Base-by-base conservation (phyloP, 2,329 filamentous ascomycete species). In the Paramyrothecium sp. region DNA sequence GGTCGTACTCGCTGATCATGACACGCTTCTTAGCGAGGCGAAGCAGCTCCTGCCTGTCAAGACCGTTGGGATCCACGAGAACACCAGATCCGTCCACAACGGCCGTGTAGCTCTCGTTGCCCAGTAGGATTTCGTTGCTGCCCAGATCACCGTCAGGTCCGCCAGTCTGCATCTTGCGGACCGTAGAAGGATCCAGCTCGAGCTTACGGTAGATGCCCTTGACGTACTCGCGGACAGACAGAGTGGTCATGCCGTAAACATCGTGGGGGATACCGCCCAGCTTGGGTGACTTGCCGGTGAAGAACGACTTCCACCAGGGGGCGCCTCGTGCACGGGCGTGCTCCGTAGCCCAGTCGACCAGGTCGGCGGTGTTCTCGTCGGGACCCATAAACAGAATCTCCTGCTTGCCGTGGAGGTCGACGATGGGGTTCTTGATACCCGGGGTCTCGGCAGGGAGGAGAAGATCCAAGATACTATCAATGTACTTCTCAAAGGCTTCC, bases 301-400 rank as follows among this genome's bases (percentile, higher is more conserved):
- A 99, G 85, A 99, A 99, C 0, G 95, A 99, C 82, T 99, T 99
- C 95, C 95, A 99, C 92, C 94, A 99, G 26, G 92, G 92, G 4
- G 95, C 95, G 50, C 92, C 92, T 66, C 95, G 88, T 60, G 80
- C 79, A 54, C 92, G 87, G 59, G 95, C 95, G 74, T 99, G 95
- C 74, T 95, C 89, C 2, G 95, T 99, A n/a, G 95, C 95, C 95
- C 95, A 99, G 76, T 99, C 88, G 54, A 99, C 95, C 34, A 99
- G 83, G 69, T 97, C 92, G 21, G 95, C 95, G 1, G 95, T 99
- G 78, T 99, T 99, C 86, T 99, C 95, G 65, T 99, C 95, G 1
- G 95, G 95, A 34, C 95, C 95, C 92, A 99, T 91, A 82, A 99
- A 99, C 21, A 99, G 81, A 61, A 99, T 99, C 75, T 99, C 95